Percentiles rank a stretch among this genome's conserved stretches.
Conservation (phyloP, 306 rosid genomes). For the Canavalia gladiata region DNA sequence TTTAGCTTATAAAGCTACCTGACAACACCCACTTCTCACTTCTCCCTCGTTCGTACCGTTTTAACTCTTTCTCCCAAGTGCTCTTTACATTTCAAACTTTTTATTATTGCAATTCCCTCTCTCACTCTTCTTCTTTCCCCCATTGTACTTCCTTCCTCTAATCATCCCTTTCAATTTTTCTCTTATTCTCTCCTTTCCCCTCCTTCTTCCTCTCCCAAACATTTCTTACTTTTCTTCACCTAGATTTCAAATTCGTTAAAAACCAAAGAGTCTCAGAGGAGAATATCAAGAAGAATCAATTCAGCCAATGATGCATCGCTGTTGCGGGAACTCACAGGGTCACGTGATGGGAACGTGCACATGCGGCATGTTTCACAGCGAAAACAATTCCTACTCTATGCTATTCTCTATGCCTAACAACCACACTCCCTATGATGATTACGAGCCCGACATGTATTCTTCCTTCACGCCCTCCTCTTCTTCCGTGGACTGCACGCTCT, state of each 20-base stretch:
- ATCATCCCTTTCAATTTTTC: too few species aligned
- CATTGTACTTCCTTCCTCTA: too few species aligned
- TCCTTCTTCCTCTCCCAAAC: neutral
- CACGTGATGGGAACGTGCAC: slow-evolving; percentile 76
- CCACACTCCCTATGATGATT: slow-evolving; percentile 52
- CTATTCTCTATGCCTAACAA: slow-evolving; percentile 68
- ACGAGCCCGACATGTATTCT: slow-evolving; percentile 48
- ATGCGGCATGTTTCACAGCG: slow-evolving; percentile 67
- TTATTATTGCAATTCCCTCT: slow-evolving; percentile 48
- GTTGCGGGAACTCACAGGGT: slow-evolving; percentile 66
- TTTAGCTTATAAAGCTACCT: slow-evolving; percentile 66
- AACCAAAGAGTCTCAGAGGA: too few species aligned
- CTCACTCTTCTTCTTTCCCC: neutral
- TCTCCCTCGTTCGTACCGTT: slow-evolving; percentile 39
- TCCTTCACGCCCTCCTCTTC: slow-evolving; percentile 60
- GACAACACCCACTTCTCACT: slow-evolving; percentile 61
- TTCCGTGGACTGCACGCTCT: slow-evolving; percentile 94
- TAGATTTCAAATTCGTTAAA: too few species aligned
- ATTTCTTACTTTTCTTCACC: too few species aligned
- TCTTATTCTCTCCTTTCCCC: too few species aligned
- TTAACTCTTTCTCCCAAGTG: slow-evolving; percentile 38
- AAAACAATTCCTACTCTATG: slow-evolving; percentile 72
- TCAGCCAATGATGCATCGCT: slow-evolving; percentile 67
- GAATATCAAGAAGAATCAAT: too few species aligned
- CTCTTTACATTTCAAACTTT: slow-evolving; percentile 53